Conservation (phyloP, 306 rosid genomes). For the Vigna radiata region DNA sequence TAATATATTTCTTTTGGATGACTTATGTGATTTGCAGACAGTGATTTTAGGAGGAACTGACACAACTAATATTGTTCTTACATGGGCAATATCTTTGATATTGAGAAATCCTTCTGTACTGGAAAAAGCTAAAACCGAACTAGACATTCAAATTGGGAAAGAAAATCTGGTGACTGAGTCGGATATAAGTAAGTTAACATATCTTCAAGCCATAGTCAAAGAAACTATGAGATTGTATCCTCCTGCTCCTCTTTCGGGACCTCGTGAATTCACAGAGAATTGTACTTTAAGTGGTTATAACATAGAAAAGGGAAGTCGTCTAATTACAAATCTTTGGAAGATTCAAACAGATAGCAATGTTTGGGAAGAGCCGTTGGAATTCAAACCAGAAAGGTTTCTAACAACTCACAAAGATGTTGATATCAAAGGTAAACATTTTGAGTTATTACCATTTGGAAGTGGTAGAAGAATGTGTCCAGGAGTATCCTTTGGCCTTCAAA, state of each 20-base stretch:
- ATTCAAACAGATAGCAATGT: constrained; percentile 15
- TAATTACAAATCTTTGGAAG: constrained; percentile 39
- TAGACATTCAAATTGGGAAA: constrained; percentile 36
- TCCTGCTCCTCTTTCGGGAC: not conserved
- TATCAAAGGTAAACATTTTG: constrained; percentile 37
- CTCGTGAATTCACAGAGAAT: constrained; percentile 17
- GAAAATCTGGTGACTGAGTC: constrained; percentile 1
- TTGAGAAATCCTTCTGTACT: constrained; percentile 20
- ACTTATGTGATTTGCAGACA: constrained; percentile 7
- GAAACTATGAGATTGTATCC: constrained; percentile 39
- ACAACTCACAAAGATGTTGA: constrained; percentile 43
- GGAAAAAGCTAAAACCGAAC: constrained; percentile 30
- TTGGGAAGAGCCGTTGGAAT: constrained; percentile 36
- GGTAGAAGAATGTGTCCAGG: constrained; percentile 45
- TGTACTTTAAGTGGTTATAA: constrained; percentile 25
- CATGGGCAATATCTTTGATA: constrained; percentile 30
- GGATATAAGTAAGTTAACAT: constrained; percentile 27
- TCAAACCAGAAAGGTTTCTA: constrained; percentile 46
- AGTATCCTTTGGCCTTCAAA: constrained; percentile 14
- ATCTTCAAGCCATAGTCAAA: constrained; percentile 40
- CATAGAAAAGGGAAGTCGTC: constrained; percentile 28
- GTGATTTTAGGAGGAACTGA: not conserved
- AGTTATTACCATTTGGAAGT: constrained; percentile 45
- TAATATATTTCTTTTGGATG: no score
- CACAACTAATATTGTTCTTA: not conserved